Base-by-base conservation (phyloP, 345 rosid genomes). In the Eucalyptus globulus region DNA sequence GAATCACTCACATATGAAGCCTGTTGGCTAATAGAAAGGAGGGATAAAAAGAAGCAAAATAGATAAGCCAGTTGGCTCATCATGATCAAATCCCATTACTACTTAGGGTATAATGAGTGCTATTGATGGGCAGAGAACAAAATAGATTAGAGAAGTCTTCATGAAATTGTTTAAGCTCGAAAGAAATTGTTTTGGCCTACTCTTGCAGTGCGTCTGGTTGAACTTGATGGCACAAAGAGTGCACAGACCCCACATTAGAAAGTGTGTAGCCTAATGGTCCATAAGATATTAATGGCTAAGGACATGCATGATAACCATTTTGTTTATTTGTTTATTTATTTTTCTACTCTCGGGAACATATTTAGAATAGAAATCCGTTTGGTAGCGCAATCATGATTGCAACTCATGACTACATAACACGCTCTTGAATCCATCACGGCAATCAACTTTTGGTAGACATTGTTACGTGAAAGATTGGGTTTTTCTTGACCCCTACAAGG, bases 341-440 rank as follows among this genome's bases (percentile, higher is more conserved):
- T 56, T 56, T 56, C 13, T 9, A 10, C 12, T 24, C 6, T 56
- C 1, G 3, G 6, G 29, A 56, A 56, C 0, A 24, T 56, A 1
- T 5, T 24, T 56, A 6, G 14, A 56, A 24, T 5, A 24, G 0
- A 56, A 56, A 56, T 24, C 0, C 1, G 2, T 51, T 51, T 51
- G 29, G 6, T 56, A 10, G 1, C 14, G 6, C 14, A 56, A 56
- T 56, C 29, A 24, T 56, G 3, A 24, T 8, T 37, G 81, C 81
- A 51, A 51, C 54, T 51, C 54, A 51, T 51, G 54, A 51, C 54
- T 51, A 16, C 54, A 51, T 51, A 51, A 51, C 54, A 51, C 54
- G 8, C 22, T 31, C 54, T 31, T 34, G 45, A 72, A 34, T 37
- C 45, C 81, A 72, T 37, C 47, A 37, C 7, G 5, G 5, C 83